Percentiles rank a stretch among this genome's conserved stretches.
These are phyloP conservation scores for Russula griseocarnosa DNA, from an alignment of 768 basidiomycete genomes.

Conservation along the genomic window DNA sequence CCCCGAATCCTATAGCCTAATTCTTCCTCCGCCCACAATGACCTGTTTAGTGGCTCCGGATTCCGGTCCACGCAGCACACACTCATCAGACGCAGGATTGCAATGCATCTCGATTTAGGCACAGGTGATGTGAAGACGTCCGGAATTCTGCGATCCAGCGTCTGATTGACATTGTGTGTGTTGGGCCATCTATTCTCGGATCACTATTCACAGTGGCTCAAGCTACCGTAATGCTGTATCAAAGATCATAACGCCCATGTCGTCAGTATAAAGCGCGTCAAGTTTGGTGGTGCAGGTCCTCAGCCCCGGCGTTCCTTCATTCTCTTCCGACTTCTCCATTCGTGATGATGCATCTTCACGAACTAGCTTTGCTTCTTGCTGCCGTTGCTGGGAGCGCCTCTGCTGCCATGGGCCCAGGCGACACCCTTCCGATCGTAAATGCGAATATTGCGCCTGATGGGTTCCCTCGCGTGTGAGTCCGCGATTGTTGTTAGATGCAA, in stretches of 20 bases:
- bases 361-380: constrained; percentile 5
- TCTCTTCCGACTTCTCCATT: not conserved
- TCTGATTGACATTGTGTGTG: not conserved
- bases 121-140: no score
- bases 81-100: no score
- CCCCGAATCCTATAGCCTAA: not conserved
- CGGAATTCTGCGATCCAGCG: not conserved
- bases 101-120: no score
- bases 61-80: no score
- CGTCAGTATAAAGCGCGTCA: constrained; percentile 11
- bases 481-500: not conserved
- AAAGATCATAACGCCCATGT: not conserved
- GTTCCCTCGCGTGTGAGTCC: constrained; percentile 19
- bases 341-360: constrained; percentile 10
- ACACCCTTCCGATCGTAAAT: constrained; percentile 10
- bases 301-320: not conserved
- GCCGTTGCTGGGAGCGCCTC: not conserved
- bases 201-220: not conserved
- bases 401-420: constrained; percentile 8
- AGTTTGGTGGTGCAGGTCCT: not conserved
- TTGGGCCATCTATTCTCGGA: not conserved
- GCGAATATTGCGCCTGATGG: constrained; percentile 21
- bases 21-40: no score
- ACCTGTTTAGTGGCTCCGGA: not conserved
- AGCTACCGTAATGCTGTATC: not conserved